Conservation (phyloP, 352 stramenopile species). For the Pythium rishiriense region DNA sequence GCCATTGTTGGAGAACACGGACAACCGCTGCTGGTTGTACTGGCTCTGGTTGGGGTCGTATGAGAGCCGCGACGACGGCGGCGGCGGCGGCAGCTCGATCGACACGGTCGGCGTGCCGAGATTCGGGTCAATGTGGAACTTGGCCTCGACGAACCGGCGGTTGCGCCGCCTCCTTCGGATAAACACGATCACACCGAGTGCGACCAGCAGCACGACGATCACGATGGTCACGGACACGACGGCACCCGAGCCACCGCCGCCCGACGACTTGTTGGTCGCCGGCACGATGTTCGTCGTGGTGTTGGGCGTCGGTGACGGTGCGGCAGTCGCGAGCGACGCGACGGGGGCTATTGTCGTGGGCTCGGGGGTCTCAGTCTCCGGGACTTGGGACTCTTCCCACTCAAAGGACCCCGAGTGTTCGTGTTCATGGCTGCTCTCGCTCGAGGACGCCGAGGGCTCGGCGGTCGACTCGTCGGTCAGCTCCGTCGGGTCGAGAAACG, state of each 20-base stretch:
- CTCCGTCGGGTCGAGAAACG: conserved; percentile 2
- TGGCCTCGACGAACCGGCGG: conserved; percentile 7
- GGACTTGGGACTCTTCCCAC: conserved; percentile 1
- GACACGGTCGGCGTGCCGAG: conserved; percentile 22
- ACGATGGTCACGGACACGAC: conserved; percentile 18
- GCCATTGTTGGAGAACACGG: conserved; percentile 16
- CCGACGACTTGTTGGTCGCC: conserved; percentile 6
- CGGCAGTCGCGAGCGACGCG: conserved; percentile 2
- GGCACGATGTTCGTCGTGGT: neutral
- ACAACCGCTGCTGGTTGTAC: conserved; percentile 11
- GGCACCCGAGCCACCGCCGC: neutral
- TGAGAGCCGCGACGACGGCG: conserved; percentile 19
- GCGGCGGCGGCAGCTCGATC: conserved; percentile 25
- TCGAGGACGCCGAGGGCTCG: neutral
- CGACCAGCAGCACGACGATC: conserved; percentile 12
- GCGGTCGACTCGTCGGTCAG: conserved; percentile 4
- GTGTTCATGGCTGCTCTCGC: conserved; percentile 8
- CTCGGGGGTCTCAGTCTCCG: neutral
- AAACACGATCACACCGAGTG: conserved; percentile 8
- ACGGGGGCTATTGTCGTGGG: neutral
- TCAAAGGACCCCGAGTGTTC: conserved; percentile 10
- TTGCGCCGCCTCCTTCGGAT: conserved; percentile 1
- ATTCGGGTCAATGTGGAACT: conserved; percentile 18
- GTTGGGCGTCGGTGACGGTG: conserved; percentile 1
- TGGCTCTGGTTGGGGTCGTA: conserved; percentile 20